A percentile compares a stretch with the other conserved stretches of the same genome.
Evolutionary conservation across 805 yeast species (phyloP).

Genomic region (Candida maltosa): DNA sequence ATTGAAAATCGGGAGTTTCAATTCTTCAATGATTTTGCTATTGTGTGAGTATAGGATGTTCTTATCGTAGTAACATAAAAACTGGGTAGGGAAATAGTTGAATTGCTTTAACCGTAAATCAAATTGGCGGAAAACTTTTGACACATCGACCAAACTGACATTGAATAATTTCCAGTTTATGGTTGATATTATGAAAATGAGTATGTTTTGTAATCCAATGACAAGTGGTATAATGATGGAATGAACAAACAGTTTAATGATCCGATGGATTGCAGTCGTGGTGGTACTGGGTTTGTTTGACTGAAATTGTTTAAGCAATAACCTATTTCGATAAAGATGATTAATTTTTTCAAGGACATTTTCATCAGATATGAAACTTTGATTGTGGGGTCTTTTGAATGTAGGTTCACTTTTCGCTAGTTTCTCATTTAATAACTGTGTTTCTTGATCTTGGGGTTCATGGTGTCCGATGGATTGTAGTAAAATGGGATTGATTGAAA

Average conservation of each 20-base stretch:
- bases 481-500: conserved; percentile 68
- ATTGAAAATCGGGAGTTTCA: conserved; percentile 33
- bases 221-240: no score
- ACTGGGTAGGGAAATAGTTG: conserved; percentile 77
- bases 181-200: conserved; percentile 16
- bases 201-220: conserved; percentile 16
- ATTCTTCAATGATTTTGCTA: conserved; percentile 42
- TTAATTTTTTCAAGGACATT: conserved; percentile 31
- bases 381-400: conserved; percentile 6
- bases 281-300: no score
- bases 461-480: conserved; percentile 46
- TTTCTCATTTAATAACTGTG: conserved; percentile 17
- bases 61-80: conserved; percentile 50
- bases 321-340: conserved; percentile 15
- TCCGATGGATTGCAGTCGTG: no score
- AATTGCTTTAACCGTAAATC: conserved; percentile 76
- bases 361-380: conserved; percentile 25
- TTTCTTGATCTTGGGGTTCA: conserved; percentile 5
- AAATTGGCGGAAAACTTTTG: conserved; percentile 72
- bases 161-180: no score
- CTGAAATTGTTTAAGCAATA: background rate
- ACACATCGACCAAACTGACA: conserved; percentile 39
- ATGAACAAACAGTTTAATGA: no score
- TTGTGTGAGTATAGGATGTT: conserved; percentile 33
- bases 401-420: conserved; percentile 11